Base-by-base conservation (phyloP, 192 early-diverging fungal genomes). In the Chytriomyces sp. region DNA sequence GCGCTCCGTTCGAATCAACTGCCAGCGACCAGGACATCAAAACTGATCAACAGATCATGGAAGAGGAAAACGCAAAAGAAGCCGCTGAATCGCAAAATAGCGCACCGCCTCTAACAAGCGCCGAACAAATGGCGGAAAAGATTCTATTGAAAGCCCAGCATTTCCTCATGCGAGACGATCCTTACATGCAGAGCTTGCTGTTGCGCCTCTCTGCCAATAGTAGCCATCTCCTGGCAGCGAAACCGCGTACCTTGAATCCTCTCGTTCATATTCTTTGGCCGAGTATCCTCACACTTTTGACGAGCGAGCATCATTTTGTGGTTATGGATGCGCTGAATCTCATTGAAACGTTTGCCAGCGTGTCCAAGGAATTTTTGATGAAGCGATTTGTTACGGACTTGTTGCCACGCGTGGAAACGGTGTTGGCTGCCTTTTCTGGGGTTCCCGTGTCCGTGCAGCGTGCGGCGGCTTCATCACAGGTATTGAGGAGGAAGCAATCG, bases 191-290 rank as follows among this genome's bases (percentile, higher is more conserved):
- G 26, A 45, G 47, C 24, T 67, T 44, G 5, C 10, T 50, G 24
- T 61, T 86, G 5, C 59, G 72, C 46, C 71, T 83, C 10, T 50
- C 71, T 24, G 10, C 50, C 43, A 44, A 67, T 7, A 43, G 72
- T 35, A 50, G 77, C 18, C 61, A 53, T 3, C 20, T 85, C 26
- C 61, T 83, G 8, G 43, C 13, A 13, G 6, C 43, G 8, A 28
- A 50, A 13, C 47, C 49, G 11, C 10, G 61, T 44, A 77, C 81
- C 11, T 67, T 83, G 8, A 72, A 81, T 50, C 79, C 81, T 0
- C 46, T 69, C 18, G 74, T 83, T n/a, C 84, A 86, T 69, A 45
- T 35, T 16, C 50, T 83, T 18, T 86, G 84, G 84, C 77, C 80
- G 3, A 20, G 65, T 8, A 26, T 86, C 24, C 35, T 76, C 2